These are phyloP conservation scores for Onygenales sp. DNA, from an alignment of 2,329 filamentous ascomycete genomes.

Conservation along the genomic window DNA sequence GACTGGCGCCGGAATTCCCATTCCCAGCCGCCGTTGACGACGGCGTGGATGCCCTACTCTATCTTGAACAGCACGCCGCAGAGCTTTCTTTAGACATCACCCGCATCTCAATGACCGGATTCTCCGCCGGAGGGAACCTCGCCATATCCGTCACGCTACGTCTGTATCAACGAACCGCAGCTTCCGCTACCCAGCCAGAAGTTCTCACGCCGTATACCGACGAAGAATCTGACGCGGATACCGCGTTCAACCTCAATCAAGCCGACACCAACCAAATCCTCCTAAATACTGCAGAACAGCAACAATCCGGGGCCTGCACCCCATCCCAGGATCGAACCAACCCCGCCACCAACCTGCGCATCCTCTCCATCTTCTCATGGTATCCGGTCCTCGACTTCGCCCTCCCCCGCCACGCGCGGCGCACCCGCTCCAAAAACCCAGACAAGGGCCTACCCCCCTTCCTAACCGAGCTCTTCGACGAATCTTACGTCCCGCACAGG, in stretches of 20 bases:
- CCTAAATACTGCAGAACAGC: constrained; percentile 21
- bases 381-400: constrained; percentile 56
- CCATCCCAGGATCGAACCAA: not conserved
- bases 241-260: constrained; percentile 17
- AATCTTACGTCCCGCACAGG: constrained; percentile 38
- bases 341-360: constrained; percentile 1
- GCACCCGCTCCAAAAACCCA: constrained; percentile 45
- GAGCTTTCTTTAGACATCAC: constrained; percentile 49
- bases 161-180: constrained; percentile 26
- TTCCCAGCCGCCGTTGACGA: constrained; percentile 58
- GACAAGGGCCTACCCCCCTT: constrained; percentile 39
- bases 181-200: constrained; percentile 9
- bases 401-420: constrained; percentile 48
- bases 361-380: constrained; percentile 44
- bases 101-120: constrained; percentile 51
- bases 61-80: constrained; percentile 46
- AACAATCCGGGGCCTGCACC: too few relatives aligned
- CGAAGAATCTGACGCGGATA: constrained; percentile 3
- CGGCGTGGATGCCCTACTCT: constrained; percentile 52
- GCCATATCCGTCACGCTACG: constrained; percentile 52
- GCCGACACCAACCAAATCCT: constrained; percentile 26
- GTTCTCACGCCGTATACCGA: constrained; percentile 1
- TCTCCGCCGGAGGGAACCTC: constrained; percentile 56
- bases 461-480: constrained; percentile 41
- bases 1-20: constrained; percentile 51